Percentiles rank a stretch among this genome's conserved stretches.
Conservation (phyloP, 75 land plant genomes). For the Ceratopteris richardii region DNA sequence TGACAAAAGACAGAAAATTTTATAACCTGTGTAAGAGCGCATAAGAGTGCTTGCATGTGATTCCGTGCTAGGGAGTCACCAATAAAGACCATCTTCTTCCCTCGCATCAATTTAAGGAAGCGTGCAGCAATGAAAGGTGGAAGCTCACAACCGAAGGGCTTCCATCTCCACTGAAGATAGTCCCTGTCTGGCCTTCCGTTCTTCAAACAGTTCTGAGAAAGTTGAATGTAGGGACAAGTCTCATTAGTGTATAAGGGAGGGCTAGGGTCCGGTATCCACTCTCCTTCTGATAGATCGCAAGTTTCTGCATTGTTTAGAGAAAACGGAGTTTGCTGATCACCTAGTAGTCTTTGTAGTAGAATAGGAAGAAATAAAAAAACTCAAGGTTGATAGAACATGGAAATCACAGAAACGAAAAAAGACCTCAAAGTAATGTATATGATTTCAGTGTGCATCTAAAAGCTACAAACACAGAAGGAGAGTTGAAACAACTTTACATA, state of each 20-base stretch:
- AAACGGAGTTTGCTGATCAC: too few species aligned
- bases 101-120: slow-evolving; percentile 28
- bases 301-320: slow-evolving; percentile 1
- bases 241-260: slow-evolving; percentile 40
- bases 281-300: slow-evolving; percentile 37
- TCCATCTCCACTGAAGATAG: slow-evolving; percentile 45
- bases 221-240: slow-evolving; percentile 39
- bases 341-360: too few species aligned
- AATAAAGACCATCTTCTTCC: slow-evolving; percentile 30
- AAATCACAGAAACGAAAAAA: too few species aligned
- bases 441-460: too few species aligned
- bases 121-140: slow-evolving; percentile 28
- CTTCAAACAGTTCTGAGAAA: slow-evolving; percentile 43
- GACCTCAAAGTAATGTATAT: too few species aligned
- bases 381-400: too few species aligned
- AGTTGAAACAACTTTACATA: too few species aligned
- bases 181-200: slow-evolving; percentile 41
- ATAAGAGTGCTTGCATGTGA: slow-evolving; percentile 48
- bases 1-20: neutral
- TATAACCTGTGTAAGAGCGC: slow-evolving; percentile 40
- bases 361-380: too few species aligned
- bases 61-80: slow-evolving; percentile 55
- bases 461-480: too few species aligned
- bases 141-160: slow-evolving; percentile 39
- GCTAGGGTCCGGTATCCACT: slow-evolving; percentile 34